Evolutionary conservation across 2,329 filamentous ascomycete species (phyloP).

Genomic region (Aureobasidium lini): DNA sequence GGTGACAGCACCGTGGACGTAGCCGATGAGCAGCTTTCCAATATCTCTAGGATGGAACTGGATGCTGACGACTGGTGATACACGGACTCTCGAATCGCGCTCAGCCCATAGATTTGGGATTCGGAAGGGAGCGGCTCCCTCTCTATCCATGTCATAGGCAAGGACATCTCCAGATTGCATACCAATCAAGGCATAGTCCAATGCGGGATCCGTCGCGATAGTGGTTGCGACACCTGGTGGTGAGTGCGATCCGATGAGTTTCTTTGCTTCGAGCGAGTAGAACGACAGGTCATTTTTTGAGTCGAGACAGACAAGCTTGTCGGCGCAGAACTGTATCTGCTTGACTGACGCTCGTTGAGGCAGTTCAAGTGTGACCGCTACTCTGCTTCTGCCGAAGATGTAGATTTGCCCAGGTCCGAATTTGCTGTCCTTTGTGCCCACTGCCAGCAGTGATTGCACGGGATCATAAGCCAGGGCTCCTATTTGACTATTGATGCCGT

Average conservation of each 20-base stretch:
- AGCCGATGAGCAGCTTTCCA: slow-evolving; percentile 85
- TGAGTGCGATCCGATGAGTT: slow-evolving; percentile 60
- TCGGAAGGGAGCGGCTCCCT: slow-evolving; percentile 66
- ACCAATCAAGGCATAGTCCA: slow-evolving; percentile 89
- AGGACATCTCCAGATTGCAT: slow-evolving; percentile 61
- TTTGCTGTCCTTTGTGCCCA: slow-evolving; percentile 81
- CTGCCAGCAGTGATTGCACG: slow-evolving; percentile 83
- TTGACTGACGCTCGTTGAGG: slow-evolving; percentile 67
- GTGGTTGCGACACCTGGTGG: slow-evolving; percentile 69
- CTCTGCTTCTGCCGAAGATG: slow-evolving; percentile 73
- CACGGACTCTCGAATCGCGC: slow-evolving; percentile 58
- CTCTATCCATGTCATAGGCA: slow-evolving; percentile 87
- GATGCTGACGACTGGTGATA: slow-evolving; percentile 64
- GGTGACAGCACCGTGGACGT: slow-evolving; percentile 75
- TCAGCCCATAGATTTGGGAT: slow-evolving; percentile 83
- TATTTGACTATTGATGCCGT: slow-evolving; percentile 60
- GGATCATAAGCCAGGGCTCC: slow-evolving; percentile 87
- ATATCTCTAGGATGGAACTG: slow-evolving; percentile 87
- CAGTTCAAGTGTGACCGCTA: slow-evolving; percentile 66
- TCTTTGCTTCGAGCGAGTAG: slow-evolving; percentile 69
- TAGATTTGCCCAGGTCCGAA: slow-evolving; percentile 85
- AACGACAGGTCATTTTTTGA: slow-evolving; percentile 76
- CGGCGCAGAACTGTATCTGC: slow-evolving; percentile 73
- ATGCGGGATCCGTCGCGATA: slow-evolving; percentile 74
- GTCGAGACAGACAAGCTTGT: slow-evolving; percentile 79